These are phyloP conservation scores for Reticulascus tulasneorum DNA, from an alignment of 2,329 filamentous ascomycete genomes.

Conservation along the genomic window DNA sequence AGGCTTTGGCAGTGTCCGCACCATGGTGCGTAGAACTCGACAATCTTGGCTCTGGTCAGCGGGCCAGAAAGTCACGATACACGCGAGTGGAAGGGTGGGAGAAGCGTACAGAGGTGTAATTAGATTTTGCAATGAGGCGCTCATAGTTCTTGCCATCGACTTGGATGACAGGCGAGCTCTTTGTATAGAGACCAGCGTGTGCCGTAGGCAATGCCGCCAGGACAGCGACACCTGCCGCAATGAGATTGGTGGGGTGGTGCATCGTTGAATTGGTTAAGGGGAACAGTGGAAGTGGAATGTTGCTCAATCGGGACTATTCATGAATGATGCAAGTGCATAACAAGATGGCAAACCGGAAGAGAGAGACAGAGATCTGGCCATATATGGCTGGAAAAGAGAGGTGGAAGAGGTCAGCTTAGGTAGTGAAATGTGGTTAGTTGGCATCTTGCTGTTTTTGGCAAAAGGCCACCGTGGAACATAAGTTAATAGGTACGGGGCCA, in stretches of 20 bases:
- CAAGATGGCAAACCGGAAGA: neutral
- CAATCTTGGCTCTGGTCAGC: constrained; percentile 36
- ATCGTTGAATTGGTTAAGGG: constrained; percentile 30
- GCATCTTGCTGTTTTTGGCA: constrained; percentile 20
- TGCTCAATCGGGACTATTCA: constrained; percentile 1
- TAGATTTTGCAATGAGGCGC: constrained; percentile 78
- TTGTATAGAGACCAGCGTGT: constrained; percentile 74
- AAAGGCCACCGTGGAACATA: constrained; percentile 45
- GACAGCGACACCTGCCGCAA: constrained; percentile 56
- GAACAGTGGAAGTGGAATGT: constrained; percentile 10
- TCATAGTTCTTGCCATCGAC: constrained; percentile 77
- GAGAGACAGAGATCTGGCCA: constrained; percentile 1
- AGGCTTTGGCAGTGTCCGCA: constrained; percentile 96
- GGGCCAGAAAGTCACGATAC: neutral
- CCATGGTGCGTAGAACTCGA: constrained; percentile 96
- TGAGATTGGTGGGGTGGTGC: constrained; percentile 49
- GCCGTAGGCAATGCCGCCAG: constrained; percentile 62
- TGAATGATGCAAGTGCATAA: neutral
- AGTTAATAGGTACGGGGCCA: no score
- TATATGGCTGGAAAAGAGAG: constrained; percentile 3
- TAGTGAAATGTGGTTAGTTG: constrained; percentile 14
- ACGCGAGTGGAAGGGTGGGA: neutral
- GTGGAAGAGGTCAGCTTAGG: neutral
- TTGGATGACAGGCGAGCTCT: constrained; percentile 83
- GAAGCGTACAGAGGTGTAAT: constrained; percentile 73